Base-by-base conservation (phyloP, 169 alveolate species). In the Cryptosporidium parvum region DNA sequence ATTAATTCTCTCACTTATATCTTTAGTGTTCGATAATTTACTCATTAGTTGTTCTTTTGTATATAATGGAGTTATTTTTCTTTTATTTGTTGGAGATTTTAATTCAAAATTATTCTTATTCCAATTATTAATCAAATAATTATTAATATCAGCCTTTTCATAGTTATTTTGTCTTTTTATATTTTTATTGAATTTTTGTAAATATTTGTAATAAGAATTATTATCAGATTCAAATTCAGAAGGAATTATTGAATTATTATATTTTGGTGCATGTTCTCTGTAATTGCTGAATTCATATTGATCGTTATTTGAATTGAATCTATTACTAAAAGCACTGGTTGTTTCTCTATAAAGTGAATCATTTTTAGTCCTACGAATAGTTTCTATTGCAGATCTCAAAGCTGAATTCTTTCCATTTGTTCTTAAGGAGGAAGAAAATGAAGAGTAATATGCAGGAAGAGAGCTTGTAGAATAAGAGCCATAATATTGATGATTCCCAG, bases 1-100 rank as follows among this genome's bases (percentile, higher is more conserved):
- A 59, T 80, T 42, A 61, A 80, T 80, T 59, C 89, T 80, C 44
- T 80, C 80, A 31, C 89, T 42, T 42, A 80, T 80, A 42, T 62
- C 89, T n/a, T 45, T 80, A 6, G 89, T 80, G 35, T 80, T 67
- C 29, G 89, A 80, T 59, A 80, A 42, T 39, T 80, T 44, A n/a
- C 21, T 80, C 59, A 80, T 80, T 59, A 80, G 44, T 42, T 80
- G 80, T 23, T 80, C 89, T 65, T 53, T 80, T 37, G 89, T 29
- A 12, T 45, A 33, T 71, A 44, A 26, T 6, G 42, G 69, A 18
- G 29, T 71, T 18, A 14, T 12, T 12, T 71, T 23, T 16, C n/a
- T 71, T 45, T 8, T 9, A 3, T 51, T 23, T 23, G 10, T 16
- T 29, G n/a, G 23, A 18, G 18, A n/a, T 21, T 21, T 67, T 67